phyloP scores from a whole-genome alignment of 2,329 filamentous ascomycete genomes.

The Tolypocladium cylindrosporum region DNA sequence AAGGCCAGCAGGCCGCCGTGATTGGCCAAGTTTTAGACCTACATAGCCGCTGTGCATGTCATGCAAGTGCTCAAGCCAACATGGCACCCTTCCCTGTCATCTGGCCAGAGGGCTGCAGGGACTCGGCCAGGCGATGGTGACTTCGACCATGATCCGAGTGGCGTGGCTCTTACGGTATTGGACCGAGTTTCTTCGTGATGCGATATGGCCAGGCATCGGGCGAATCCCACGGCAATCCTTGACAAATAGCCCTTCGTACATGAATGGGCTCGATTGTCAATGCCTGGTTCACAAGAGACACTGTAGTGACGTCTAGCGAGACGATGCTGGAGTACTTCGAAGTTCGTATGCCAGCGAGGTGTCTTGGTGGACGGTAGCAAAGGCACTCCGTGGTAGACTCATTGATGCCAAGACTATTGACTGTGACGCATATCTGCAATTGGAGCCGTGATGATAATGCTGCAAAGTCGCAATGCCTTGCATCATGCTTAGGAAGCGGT shows the following conservation, averaged over 20 bases:
- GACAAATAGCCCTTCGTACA: neutral
- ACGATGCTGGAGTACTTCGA: neutral
- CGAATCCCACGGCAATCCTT: neutral
- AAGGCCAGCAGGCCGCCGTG: neutral
- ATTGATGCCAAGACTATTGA: neutral
- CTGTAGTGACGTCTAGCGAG: neutral
- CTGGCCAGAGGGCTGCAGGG: neutral
- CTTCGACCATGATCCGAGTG: neutral
- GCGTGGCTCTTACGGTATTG: neutral
- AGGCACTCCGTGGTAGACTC: neutral
- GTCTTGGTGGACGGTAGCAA: neutral
- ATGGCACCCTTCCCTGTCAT: neutral
- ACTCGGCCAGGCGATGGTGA: neutral
- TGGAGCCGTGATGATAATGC: neutral
- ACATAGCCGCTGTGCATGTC: conserved; percentile 32
- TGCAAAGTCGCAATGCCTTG: neutral
- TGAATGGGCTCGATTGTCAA: neutral
- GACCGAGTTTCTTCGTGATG: neutral
- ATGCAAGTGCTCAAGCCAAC: conserved; percentile 24
- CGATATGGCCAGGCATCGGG: neutral
- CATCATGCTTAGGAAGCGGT: neutral
- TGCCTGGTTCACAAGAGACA: neutral
- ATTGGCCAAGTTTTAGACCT: conserved; percentile 26
- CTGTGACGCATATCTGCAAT: neutral
- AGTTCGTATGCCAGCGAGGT: neutral